A percentile compares a stretch with the other conserved stretches of the same genome.
Conservation (phyloP, 1,139 yeast genomes). For the Debaryomycetaceae sp. region DNA sequence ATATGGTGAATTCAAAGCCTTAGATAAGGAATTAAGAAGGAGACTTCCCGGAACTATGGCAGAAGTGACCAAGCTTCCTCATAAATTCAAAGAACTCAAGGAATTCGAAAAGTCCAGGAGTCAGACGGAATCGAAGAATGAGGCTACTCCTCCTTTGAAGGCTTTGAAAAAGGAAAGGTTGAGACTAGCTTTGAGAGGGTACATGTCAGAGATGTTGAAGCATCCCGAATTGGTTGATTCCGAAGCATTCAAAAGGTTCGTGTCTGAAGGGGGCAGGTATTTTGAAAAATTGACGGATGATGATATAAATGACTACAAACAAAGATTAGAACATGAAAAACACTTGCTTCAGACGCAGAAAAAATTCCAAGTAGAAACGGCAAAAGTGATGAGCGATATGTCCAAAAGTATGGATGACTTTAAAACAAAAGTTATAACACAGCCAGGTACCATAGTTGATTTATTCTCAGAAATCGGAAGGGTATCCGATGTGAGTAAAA, state of each 20-base stretch:
- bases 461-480: constrained; percentile 64
- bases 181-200: constrained; percentile 73
- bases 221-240: constrained; percentile 57
- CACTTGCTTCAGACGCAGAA: constrained; percentile 61
- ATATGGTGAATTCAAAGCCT: constrained; percentile 60
- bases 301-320: constrained; percentile 53
- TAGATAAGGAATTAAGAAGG: constrained; percentile 50
- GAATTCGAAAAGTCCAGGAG: constrained; percentile 13
- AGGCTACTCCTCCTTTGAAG: background rate
- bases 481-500: constrained; percentile 50
- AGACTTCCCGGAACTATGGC: constrained; percentile 73
- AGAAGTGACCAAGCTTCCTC: constrained; percentile 49
- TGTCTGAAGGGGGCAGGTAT: constrained; percentile 30
- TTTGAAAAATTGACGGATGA: constrained; percentile 28
- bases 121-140: background rate
- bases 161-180: constrained; percentile 48
- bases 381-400: constrained; percentile 36
- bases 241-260: constrained; percentile 48
- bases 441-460: constrained; percentile 46
- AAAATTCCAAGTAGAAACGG: constrained; percentile 69
- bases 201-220: constrained; percentile 50
- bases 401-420: constrained; percentile 52
- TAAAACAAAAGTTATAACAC: constrained; percentile 47
- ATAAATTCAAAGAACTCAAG: constrained; percentile 44
- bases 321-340: constrained; percentile 59